Conservation (phyloP, 2,329 filamentous ascomycete genomes). For the Ceratocystis eucalypticola region DNA sequence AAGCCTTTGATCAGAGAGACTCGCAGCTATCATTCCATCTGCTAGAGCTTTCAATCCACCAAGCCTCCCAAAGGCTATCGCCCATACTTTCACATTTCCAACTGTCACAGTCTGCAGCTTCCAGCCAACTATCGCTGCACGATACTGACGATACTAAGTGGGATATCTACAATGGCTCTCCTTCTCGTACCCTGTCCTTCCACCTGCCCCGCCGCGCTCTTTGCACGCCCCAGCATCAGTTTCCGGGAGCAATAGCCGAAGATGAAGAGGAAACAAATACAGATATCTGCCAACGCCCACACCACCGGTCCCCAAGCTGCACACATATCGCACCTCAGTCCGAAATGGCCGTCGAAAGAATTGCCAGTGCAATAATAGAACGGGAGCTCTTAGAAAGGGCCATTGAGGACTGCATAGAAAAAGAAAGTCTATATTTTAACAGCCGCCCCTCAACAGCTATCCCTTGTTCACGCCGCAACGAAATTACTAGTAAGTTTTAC, state of each 20-base stretch:
- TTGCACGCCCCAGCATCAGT: constrained; percentile 21
- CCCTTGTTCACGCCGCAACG: constrained; percentile 26
- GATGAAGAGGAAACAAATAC: background rate
- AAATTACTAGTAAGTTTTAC: constrained; percentile 22
- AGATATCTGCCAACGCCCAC: constrained; percentile 28
- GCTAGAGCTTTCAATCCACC: constrained; percentile 41
- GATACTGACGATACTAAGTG: constrained; percentile 5
- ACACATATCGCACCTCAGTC: constrained; percentile 35
- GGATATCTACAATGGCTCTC: constrained; percentile 6
- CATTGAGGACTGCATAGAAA: constrained; percentile 47
- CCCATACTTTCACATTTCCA: constrained; percentile 42
- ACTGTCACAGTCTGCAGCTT: constrained; percentile 21
- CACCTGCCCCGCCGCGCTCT: constrained; percentile 36
- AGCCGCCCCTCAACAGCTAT: constrained; percentile 41
- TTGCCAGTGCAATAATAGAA: constrained; percentile 45
- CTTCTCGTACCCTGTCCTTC: constrained; percentile 34
- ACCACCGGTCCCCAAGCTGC: constrained; percentile 31
- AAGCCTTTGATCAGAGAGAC: constrained; percentile 18
- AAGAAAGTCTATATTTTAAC: constrained; percentile 42
- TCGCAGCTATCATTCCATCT: constrained; percentile 36
- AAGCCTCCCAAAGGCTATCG: constrained; percentile 36
- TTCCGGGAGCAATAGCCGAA: background rate
- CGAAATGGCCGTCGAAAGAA: constrained; percentile 40
- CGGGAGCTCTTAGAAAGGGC: constrained; percentile 44
- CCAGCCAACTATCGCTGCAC: constrained; percentile 11